phyloP scores from a whole-genome alignment of 1,284 basidiomycete species.

The Leccinum fallax region DNA sequence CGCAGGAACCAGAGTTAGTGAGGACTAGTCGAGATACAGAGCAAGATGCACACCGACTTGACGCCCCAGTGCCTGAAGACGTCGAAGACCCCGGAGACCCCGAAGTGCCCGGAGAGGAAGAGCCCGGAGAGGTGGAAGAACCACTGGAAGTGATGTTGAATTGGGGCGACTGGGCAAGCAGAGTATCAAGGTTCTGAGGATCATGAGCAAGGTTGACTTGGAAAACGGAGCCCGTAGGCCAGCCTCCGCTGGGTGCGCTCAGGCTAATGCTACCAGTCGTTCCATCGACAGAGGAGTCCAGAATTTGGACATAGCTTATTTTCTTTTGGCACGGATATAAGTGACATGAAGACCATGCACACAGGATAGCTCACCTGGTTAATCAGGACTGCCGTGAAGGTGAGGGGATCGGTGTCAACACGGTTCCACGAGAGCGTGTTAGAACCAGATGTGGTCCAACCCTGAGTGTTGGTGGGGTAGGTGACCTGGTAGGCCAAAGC shows the following conservation, averaged over 20 bases:
- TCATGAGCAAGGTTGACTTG: slow-evolving; percentile 70
- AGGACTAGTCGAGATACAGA: not conserved
- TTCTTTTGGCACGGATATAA: slow-evolving; percentile 27
- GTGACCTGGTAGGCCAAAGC: slow-evolving; percentile 64
- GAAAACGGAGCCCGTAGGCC: slow-evolving; percentile 56
- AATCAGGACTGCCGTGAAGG: slow-evolving; percentile 68
- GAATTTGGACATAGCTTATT: slow-evolving; percentile 39
- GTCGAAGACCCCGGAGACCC: not conserved
- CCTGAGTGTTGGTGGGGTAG: slow-evolving; percentile 48
- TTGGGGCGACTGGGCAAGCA: slow-evolving; percentile 65
- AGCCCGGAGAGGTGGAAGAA: slow-evolving; percentile 8
- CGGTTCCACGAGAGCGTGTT: slow-evolving; percentile 65
- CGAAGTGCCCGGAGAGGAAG: not conserved
- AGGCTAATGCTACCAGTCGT: slow-evolving; percentile 39
- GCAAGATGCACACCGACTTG: slow-evolving; percentile 23
- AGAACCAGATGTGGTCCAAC: slow-evolving; percentile 61
- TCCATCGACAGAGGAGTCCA: slow-evolving; percentile 54
- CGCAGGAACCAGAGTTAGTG: slow-evolving; percentile 13
- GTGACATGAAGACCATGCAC: not conserved
- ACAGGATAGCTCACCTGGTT: slow-evolving; percentile 53
- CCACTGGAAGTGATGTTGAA: slow-evolving; percentile 51
- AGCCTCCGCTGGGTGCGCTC: slow-evolving; percentile 58
- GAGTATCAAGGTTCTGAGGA: slow-evolving; percentile 44
- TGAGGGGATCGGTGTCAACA: slow-evolving; percentile 64
- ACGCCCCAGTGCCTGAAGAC: slow-evolving; percentile 8